These are phyloP conservation scores for Backusella circina DNA, from an alignment of 192 early-diverging fungal genomes.

Conservation along the genomic window DNA sequence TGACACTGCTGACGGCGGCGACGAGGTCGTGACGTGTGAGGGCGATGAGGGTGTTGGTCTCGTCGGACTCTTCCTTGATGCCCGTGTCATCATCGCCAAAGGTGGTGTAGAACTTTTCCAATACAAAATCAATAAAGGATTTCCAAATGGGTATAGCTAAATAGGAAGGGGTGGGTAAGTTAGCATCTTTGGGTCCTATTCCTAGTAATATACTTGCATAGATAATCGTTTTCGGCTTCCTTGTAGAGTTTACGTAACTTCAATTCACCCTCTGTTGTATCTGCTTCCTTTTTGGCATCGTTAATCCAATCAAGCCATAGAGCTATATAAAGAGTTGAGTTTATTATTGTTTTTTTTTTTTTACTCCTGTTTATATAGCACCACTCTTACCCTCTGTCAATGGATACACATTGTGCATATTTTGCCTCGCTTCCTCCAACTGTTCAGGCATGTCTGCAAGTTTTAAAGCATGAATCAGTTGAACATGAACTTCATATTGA, in stretches of 20 bases:
- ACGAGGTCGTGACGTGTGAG: constrained; percentile 41
- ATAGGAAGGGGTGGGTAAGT: neutral
- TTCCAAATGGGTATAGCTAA: constrained; percentile 68
- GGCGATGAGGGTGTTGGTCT: constrained; percentile 25
- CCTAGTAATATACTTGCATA: constrained; percentile 47
- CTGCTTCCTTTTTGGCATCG: constrained; percentile 51
- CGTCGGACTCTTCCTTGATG: constrained; percentile 27
- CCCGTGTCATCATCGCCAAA: constrained; percentile 19
- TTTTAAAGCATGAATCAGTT: constrained; percentile 41
- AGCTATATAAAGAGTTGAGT: constrained; percentile 40
- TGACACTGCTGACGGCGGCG: constrained; percentile 43
- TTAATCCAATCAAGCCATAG: constrained; percentile 76
- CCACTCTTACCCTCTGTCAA: constrained; percentile 54
- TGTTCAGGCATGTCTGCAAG: constrained; percentile 39
- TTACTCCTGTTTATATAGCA: neutral
- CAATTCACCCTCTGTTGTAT: constrained; percentile 42
- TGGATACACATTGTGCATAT: constrained; percentile 57
- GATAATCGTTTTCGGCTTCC: constrained; percentile 59
- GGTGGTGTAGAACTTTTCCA: constrained; percentile 39
- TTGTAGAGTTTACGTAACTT: constrained; percentile 49
- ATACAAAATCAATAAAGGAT: constrained; percentile 54
- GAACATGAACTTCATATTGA: constrained; percentile 52
- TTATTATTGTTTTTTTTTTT: neutral
- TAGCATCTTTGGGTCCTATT: neutral
- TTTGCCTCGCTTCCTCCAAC: constrained; percentile 48